A percentile compares a stretch with the other conserved stretches of the same genome.
Evolutionary conservation across 371 early-diverging fungal genomes (phyloP).

Genomic region (Nematocida homosporus): DNA sequence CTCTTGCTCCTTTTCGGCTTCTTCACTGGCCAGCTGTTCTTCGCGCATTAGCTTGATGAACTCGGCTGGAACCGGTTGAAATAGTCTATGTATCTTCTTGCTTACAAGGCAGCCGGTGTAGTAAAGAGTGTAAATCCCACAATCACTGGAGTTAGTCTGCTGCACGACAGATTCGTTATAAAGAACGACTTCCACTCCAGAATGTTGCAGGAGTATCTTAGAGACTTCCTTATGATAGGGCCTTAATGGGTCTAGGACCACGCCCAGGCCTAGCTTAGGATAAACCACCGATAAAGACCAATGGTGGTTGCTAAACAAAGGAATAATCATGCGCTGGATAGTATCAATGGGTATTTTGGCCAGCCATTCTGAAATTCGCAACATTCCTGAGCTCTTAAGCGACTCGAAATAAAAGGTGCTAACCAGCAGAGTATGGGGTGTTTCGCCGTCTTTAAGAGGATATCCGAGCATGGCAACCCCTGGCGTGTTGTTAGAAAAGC

Average conservation of each 20-base stretch:
- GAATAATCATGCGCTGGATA: slow-evolving; percentile 26
- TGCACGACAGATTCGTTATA: slow-evolving; percentile 18
- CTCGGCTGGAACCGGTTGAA: not conserved
- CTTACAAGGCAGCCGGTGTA: slow-evolving; percentile 33
- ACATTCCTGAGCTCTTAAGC: slow-evolving; percentile 1
- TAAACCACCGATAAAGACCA: slow-evolving; percentile 42
- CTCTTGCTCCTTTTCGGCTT: not conserved
- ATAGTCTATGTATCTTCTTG: not conserved
- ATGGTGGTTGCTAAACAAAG: slow-evolving; percentile 23
- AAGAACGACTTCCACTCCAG: not conserved
- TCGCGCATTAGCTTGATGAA: not conserved
- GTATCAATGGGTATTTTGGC: not conserved
- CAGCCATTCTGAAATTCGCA: slow-evolving; percentile 20
- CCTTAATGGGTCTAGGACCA: slow-evolving; percentile 33
- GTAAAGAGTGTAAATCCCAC: slow-evolving; percentile 42
- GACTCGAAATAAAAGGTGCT: slow-evolving; percentile 56
- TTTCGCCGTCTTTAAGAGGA: not conserved
- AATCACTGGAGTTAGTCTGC: slow-evolving; percentile 37
- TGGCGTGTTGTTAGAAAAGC: not conserved
- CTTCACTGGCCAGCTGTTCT: not conserved
- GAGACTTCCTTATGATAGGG: slow-evolving; percentile 5
- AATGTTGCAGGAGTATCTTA: slow-evolving; percentile 14
- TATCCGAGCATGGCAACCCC: slow-evolving; percentile 30
- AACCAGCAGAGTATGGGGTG: not conserved
- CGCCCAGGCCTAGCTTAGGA: not conserved